phyloP scores from a whole-genome alignment of 106 monocot species.

The Dendrobium nobile region DNA sequence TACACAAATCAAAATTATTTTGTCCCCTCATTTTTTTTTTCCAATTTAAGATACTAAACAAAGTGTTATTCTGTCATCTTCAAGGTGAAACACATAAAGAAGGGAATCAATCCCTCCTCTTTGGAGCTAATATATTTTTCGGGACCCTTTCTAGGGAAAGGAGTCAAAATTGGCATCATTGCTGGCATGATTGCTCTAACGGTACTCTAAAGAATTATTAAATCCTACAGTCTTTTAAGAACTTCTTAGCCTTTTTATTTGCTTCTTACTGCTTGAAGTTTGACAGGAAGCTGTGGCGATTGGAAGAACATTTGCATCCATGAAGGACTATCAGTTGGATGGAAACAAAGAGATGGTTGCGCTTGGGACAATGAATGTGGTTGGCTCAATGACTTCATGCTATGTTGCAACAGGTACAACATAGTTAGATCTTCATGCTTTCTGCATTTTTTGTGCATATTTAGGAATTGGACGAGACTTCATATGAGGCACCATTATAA shows the following conservation, averaged over 20 bases:
- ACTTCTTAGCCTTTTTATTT: neutral
- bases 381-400: constrained; percentile 85
- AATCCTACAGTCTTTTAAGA: neutral
- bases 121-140: constrained; percentile 39
- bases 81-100: constrained; percentile 46
- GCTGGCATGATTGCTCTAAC: constrained; percentile 45
- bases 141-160: constrained; percentile 30
- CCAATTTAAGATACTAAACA: neutral
- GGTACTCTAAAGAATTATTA: constrained; percentile 18
- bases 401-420: constrained; percentile 77
- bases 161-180: constrained; percentile 41
- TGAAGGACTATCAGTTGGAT: constrained; percentile 88
- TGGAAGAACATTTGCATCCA: constrained; percentile 85
- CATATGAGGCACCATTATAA: too few species aligned
- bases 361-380: constrained; percentile 77
- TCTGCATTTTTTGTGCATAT: neutral
- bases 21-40: neutral
- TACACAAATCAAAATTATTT: neutral
- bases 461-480: neutral
- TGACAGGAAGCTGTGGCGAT: constrained; percentile 88
- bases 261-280: neutral
- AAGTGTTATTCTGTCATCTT: constrained; percentile 3
- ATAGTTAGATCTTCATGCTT: neutral
- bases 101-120: constrained; percentile 49
- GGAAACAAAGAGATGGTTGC: constrained; percentile 99